phyloP scores from a whole-genome alignment of 2,329 filamentous ascomycete species.

The Cladosporium sp. region DNA sequence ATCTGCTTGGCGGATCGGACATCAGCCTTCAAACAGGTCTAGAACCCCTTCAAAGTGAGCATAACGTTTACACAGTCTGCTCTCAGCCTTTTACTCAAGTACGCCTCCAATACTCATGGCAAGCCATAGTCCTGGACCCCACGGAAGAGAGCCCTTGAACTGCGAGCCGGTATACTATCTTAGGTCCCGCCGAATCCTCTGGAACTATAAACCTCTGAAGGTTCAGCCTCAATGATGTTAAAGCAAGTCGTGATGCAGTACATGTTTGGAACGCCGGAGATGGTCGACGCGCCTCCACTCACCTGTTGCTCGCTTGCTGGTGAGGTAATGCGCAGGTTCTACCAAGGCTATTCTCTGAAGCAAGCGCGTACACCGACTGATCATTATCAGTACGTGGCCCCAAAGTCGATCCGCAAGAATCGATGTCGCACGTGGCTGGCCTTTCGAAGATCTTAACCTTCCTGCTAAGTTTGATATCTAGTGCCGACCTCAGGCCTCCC shows the following conservation, averaged over 20 bases:
- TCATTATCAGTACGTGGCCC: no score
- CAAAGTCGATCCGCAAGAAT: not conserved
- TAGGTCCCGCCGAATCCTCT: not conserved
- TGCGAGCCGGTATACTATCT: not conserved
- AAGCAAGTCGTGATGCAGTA: not conserved
- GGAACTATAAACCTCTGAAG: not conserved
- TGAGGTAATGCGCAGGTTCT: not conserved
- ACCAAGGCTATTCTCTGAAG: not conserved
- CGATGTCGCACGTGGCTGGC: not conserved
- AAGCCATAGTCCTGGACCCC: not conserved
- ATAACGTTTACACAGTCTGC: not conserved
- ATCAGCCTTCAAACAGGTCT: not conserved
- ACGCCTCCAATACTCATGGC: not conserved
- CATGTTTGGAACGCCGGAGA: not conserved
- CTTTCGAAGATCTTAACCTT: not conserved
- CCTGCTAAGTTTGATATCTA: not conserved
- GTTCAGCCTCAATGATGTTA: not conserved
- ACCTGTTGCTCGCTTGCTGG: not conserved
- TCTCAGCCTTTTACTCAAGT: not conserved
- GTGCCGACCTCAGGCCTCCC: not conserved
- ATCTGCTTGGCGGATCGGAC: not conserved
- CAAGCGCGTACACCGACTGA: not conserved
- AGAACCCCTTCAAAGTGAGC: not conserved
- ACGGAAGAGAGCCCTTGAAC: not conserved
- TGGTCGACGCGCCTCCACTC: not conserved